Percentiles rank a stretch among this genome's conserved stretches.
Evolutionary conservation across 495 filamentous ascomycete genomes (phyloP).

Genomic region (Annulohypoxylon nitens): DNA sequence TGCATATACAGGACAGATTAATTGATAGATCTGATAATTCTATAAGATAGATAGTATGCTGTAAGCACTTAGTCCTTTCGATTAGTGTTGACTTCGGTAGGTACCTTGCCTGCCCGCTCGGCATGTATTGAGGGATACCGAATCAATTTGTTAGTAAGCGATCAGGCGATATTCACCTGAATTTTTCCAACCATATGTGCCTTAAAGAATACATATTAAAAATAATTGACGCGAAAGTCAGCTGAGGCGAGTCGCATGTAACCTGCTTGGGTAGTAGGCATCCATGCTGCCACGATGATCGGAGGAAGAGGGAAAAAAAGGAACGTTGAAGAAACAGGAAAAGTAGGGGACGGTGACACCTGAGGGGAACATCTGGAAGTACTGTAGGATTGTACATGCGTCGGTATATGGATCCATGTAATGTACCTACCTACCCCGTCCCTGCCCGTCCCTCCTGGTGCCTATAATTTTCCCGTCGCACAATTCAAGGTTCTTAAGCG

Average conservation of each 20-base stretch:
- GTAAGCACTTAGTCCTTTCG: not conserved
- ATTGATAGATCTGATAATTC: not conserved
- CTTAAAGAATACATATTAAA: not conserved
- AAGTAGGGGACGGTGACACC: no score
- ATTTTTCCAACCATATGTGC: not conserved
- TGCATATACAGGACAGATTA: not conserved
- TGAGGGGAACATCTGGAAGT: no score
- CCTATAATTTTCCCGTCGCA: not conserved
- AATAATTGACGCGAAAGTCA: slow-evolving; percentile 1
- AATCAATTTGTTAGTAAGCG: not conserved
- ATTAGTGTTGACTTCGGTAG: not conserved
- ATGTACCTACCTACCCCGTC: not conserved
- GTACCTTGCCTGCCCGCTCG: not conserved
- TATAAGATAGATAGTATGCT: not conserved
- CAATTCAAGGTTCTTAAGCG: not conserved
- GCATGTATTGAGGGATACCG: not conserved
- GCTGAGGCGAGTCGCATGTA: slow-evolving; percentile 1
- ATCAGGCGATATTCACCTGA: not conserved
- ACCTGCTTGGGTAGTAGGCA: slow-evolving; percentile 1
- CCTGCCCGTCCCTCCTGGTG: no score
- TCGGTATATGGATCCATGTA: not conserved
- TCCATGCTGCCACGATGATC: not conserved
- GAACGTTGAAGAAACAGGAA: not conserved
- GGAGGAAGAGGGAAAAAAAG: not conserved
- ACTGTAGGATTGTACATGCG: not conserved